Percentiles rank a stretch among this genome's conserved stretches.
phyloP scores from a whole-genome alignment of 2,329 filamentous ascomycete species.

The Aspergillus latus region DNA sequence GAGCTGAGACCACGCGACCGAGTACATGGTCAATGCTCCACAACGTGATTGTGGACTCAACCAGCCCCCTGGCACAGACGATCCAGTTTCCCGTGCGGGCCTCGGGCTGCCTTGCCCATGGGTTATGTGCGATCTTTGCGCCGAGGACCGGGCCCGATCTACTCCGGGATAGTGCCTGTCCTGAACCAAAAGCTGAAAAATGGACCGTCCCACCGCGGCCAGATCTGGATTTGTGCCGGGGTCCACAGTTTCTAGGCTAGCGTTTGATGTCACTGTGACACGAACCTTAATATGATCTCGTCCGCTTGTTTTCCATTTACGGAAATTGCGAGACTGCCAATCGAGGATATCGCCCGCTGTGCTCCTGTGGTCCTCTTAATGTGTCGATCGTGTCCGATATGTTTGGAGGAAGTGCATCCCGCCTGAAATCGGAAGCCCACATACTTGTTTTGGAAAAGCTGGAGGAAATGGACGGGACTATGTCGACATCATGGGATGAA shows the following conservation, averaged over 20 bases:
- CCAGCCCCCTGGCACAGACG: too few species aligned
- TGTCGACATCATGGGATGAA: too few species aligned
- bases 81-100: too few species aligned
- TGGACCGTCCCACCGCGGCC: too few species aligned
- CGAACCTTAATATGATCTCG: not conserved
- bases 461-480: not conserved
- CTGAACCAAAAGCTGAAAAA: too few species aligned
- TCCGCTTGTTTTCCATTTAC: not conserved
- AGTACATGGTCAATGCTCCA: not conserved
- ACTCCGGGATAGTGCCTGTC: too few species aligned
- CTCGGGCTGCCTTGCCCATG: too few species aligned
- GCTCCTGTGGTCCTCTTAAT: not conserved
- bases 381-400: not conserved
- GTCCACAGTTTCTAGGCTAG: too few species aligned
- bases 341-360: not conserved
- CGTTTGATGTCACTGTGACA: not conserved
- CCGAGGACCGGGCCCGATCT: too few species aligned
- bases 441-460: not conserved
- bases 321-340: not conserved
- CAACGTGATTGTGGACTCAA: not conserved
- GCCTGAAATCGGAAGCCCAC: not conserved
- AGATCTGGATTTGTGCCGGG: too few species aligned
- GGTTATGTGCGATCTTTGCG: too few species aligned
- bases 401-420: not conserved
- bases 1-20: too few species aligned